phyloP scores from a whole-genome alignment of 768 basidiomycete species.

The Tricholoma hemisulphureum region DNA sequence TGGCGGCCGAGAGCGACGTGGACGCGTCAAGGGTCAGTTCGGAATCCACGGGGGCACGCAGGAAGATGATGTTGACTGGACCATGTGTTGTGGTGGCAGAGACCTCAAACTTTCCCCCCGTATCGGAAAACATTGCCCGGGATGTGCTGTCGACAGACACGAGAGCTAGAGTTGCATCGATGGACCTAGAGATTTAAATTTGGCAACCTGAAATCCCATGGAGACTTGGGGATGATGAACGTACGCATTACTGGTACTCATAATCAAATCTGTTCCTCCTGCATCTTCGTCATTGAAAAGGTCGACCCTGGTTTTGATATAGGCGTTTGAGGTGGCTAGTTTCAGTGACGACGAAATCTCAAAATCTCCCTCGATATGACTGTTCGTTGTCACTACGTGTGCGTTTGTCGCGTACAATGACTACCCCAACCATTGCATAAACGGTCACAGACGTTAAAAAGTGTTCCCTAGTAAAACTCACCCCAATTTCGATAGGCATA shows the following conservation, averaged over 20 bases:
- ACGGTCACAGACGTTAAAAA: background rate
- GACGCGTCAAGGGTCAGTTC: slow-evolving; percentile 13
- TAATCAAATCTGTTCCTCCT: slow-evolving; percentile 23
- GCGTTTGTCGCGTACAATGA: slow-evolving; percentile 30
- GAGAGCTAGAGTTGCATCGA: slow-evolving; percentile 8
- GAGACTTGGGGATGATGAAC: slow-evolving; percentile 15
- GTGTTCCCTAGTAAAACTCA: background rate
- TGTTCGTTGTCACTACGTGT: slow-evolving; percentile 37
- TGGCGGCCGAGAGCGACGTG: slow-evolving; percentile 13
- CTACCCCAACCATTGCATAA: slow-evolving; percentile 15
- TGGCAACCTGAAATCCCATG: too few species aligned
- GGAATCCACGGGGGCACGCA: slow-evolving; percentile 16
- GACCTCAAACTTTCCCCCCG: slow-evolving; percentile 17
- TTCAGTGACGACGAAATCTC: slow-evolving; percentile 29
- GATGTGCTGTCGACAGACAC: background rate
- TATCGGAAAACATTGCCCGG: background rate
- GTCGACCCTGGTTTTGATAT: slow-evolving; percentile 38
- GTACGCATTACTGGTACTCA: slow-evolving; percentile 41
- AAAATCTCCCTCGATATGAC: slow-evolving; percentile 47
- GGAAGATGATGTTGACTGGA: slow-evolving; percentile 9
- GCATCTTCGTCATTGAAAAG: slow-evolving; percentile 31
- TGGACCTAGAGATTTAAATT: background rate
- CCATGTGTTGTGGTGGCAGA: slow-evolving; percentile 9
- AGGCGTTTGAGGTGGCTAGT: slow-evolving; percentile 42
- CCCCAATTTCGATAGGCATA: background rate